phyloP scores from a whole-genome alignment of 1,139 yeast genomes.

The Pichiaceae sp. region DNA sequence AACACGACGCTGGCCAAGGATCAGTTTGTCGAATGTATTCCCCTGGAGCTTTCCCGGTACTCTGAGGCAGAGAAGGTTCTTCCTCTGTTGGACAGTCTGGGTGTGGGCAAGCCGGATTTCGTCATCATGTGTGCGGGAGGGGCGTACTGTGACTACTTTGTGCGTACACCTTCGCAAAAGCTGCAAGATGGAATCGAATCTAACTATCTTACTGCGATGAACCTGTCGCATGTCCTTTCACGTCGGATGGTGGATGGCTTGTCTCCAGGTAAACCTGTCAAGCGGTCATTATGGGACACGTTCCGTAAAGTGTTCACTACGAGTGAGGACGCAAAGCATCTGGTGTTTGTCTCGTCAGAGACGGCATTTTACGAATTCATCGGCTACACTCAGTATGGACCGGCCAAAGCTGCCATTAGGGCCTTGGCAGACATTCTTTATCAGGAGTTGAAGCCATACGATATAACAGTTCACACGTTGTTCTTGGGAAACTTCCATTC shows the following conservation, averaged over 20 bases:
- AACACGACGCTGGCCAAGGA: conserved; percentile 32
- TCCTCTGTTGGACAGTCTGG: conserved; percentile 28
- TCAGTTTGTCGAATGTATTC: conserved; percentile 37
- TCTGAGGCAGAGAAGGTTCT: conserved; percentile 30
- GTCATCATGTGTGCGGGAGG: conserved; percentile 86
- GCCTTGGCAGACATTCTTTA: conserved; percentile 68
- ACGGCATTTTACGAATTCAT: conserved; percentile 81
- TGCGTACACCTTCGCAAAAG: conserved; percentile 54
- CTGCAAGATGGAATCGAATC: conserved; percentile 52
- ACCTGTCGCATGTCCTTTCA: conserved; percentile 55
- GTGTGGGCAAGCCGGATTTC: conserved; percentile 45
- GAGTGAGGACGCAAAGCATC: conserved; percentile 33
- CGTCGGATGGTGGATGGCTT: conserved; percentile 31
- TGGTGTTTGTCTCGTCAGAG: conserved; percentile 73
- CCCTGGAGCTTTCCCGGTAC: conserved; percentile 63
- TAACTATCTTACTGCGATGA: conserved; percentile 70
- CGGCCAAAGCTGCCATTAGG: conserved; percentile 75
- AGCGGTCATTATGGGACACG: conserved; percentile 2
- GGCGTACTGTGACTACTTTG: conserved; percentile 70
- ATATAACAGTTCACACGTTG: conserved; percentile 52
- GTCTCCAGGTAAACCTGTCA: neutral
- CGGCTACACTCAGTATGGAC: conserved; percentile 89
- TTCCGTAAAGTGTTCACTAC: neutral
- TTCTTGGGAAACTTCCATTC: conserved; percentile 87
- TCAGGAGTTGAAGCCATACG: conserved; percentile 69